These are phyloP conservation scores for Sporothrix mexicana DNA, from an alignment of 2,329 filamentous ascomycete species.

Conservation along the genomic window DNA sequence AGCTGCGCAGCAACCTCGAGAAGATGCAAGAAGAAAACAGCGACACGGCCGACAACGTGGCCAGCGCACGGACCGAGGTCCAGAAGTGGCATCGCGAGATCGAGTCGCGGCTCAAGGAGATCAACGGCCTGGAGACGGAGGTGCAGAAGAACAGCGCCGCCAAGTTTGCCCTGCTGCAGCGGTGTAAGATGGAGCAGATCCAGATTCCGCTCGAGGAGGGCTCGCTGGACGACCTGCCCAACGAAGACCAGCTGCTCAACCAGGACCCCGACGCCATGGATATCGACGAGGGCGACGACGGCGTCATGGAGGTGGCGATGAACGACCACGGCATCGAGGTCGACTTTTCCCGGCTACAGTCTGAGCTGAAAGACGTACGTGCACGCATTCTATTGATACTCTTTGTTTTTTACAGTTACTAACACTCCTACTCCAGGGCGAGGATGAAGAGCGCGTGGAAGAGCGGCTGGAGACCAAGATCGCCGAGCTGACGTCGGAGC, in stretches of 20 bases:
- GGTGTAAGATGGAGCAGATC: constrained; percentile 93
- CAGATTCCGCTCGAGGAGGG: constrained; percentile 77
- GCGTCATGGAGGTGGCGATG: constrained; percentile 66
- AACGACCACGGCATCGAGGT: constrained; percentile 92
- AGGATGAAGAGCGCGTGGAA: constrained; percentile 68
- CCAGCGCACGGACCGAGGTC: constrained; percentile 78
- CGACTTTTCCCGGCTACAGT: constrained; percentile 80
- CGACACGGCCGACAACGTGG: constrained; percentile 74
- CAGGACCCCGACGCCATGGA: constrained; percentile 91
- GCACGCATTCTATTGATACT: neutral
- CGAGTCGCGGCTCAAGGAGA: constrained; percentile 72
- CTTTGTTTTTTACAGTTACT: constrained; percentile 44
- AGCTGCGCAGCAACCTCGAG: constrained; percentile 73
- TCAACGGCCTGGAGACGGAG: constrained; percentile 80
- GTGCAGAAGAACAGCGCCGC: constrained; percentile 83
- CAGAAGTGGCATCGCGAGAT: constrained; percentile 85
- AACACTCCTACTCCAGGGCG: neutral
- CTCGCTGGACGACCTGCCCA: constrained; percentile 84
- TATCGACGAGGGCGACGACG: constrained; percentile 74
- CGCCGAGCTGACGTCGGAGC: constrained; percentile 71
- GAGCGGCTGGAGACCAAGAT: constrained; percentile 80
- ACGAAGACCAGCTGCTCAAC: constrained; percentile 79
- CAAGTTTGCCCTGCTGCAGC: constrained; percentile 82
- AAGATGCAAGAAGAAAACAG: constrained; percentile 70
- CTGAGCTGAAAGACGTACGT: constrained; percentile 78